Conservation (phyloP, 805 yeast species). For the Saturnispora hagleri region DNA sequence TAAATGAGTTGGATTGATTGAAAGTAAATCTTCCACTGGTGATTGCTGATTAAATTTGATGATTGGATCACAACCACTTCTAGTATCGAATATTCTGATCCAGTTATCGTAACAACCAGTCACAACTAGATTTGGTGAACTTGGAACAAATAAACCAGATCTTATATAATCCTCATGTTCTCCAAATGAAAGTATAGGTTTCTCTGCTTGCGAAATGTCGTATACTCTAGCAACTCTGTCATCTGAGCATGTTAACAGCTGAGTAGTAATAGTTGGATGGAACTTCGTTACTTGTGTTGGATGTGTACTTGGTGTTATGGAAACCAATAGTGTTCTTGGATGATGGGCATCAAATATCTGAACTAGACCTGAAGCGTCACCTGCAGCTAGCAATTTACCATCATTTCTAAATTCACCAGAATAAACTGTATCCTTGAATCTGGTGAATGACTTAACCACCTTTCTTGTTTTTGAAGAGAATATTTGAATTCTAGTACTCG, state of each 20-base stretch:
- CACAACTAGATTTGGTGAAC: constrained; percentile 65
- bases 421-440: constrained; percentile 89
- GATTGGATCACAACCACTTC: constrained; percentile 47
- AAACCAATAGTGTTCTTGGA: constrained; percentile 70
- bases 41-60: constrained; percentile 59
- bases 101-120: constrained; percentile 93
- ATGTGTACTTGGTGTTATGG: constrained; percentile 73
- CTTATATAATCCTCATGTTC: constrained; percentile 86
- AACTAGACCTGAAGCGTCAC: constrained; percentile 90
- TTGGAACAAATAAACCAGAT: constrained; percentile 61
- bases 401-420: constrained; percentile 87
- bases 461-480: constrained; percentile 92
- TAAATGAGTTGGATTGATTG: constrained; percentile 65
- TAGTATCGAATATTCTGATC: constrained; percentile 76
- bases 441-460: constrained; percentile 71
- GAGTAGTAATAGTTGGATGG: constrained; percentile 67
- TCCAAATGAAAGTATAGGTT: constrained; percentile 61
- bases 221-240: constrained; percentile 81
- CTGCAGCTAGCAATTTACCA: constrained; percentile 86
- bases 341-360: constrained; percentile 76
- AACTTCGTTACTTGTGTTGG: constrained; percentile 93
- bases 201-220: constrained; percentile 70
- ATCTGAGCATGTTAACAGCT: constrained; percentile 81
- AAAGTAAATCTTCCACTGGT: constrained; percentile 80
- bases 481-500: constrained; percentile 84